These are phyloP conservation scores for Diplotaxis tenuifolia DNA, from an alignment of 345 rosid species.

Conservation along the genomic window DNA sequence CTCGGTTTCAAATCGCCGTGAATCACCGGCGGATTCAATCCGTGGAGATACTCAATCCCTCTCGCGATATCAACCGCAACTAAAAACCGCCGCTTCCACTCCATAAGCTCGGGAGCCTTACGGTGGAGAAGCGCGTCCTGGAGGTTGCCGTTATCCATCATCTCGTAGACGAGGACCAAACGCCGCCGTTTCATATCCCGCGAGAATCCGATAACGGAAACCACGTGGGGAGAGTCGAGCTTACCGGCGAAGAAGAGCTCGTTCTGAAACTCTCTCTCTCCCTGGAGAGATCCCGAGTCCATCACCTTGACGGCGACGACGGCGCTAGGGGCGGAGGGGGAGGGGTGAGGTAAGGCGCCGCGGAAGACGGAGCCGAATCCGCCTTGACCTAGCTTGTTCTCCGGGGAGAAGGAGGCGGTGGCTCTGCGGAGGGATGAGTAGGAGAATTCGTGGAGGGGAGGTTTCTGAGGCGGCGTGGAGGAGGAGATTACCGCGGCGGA, in stretches of 20 bases:
- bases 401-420: conserved; percentile 54
- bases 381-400: conserved; percentile 64
- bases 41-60: conserved; percentile 71
- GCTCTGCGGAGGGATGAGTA: conserved; percentile 59
- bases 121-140: conserved; percentile 82
- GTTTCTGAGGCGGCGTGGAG: conserved; percentile 44
- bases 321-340: neutral
- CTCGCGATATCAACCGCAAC: conserved; percentile 62
- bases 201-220: conserved; percentile 80
- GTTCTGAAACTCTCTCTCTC: conserved; percentile 93
- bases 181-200: conserved; percentile 50
- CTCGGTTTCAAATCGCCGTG: conserved; percentile 94
- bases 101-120: conserved; percentile 60
- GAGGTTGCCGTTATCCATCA: conserved; percentile 79
- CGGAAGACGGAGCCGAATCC: conserved; percentile 88
- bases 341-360: conserved; percentile 42
- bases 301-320: conserved; percentile 76
- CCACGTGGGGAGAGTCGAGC: conserved; percentile 53
- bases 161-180: conserved; percentile 73
- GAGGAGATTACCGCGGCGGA: conserved; percentile 11
- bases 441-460: conserved; percentile 53
- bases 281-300: conserved; percentile 92
- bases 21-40: conserved; percentile 66
- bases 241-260: conserved; percentile 78
- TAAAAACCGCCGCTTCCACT: conserved; percentile 60